Conservation (phyloP, 1,284 basidiomycete genomes). For the Trametes sp. region DNA sequence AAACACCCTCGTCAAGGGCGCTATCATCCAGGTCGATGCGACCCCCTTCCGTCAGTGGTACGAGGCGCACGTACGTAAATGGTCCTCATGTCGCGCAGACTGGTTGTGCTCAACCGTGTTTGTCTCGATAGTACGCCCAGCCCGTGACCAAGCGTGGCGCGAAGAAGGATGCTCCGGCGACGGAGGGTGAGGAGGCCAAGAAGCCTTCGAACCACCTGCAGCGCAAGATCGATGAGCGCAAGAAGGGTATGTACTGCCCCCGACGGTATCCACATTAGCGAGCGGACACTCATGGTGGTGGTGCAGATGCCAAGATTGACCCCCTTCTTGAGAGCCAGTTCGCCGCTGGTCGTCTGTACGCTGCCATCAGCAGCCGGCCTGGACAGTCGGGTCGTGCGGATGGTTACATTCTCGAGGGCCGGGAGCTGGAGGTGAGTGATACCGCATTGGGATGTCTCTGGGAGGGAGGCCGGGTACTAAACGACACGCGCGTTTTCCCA, state of each 20-base stretch:
- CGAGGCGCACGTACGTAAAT: conserved; percentile 85
- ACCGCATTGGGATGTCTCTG: conserved; percentile 8
- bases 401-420: conserved; percentile 96
- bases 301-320: conserved; percentile 87
- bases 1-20: conserved; percentile 95
- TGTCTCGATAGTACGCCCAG: conserved; percentile 81
- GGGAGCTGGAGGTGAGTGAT: conserved; percentile 86
- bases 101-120: neutral
- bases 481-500: conserved; percentile 39
- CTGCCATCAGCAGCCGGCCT: conserved; percentile 89
- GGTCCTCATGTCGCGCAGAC: neutral
- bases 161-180: conserved; percentile 63
- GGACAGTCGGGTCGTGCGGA: conserved; percentile 95
- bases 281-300: conserved; percentile 20
- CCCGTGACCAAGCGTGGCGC: conserved; percentile 86
- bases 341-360: conserved; percentile 89
- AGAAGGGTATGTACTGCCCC: conserved; percentile 71
- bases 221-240: conserved; percentile 86
- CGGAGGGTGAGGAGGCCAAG: conserved; percentile 58
- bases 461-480: conserved; percentile 25
- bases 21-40: conserved; percentile 95
- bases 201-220: conserved; percentile 91
- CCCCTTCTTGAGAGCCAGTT: conserved; percentile 87
- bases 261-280: conserved; percentile 12
- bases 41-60: conserved; percentile 99